Evolutionary conservation across 2,329 filamentous ascomycete species (phyloP).

Genomic region (Sclerotinia glacialis): DNA sequence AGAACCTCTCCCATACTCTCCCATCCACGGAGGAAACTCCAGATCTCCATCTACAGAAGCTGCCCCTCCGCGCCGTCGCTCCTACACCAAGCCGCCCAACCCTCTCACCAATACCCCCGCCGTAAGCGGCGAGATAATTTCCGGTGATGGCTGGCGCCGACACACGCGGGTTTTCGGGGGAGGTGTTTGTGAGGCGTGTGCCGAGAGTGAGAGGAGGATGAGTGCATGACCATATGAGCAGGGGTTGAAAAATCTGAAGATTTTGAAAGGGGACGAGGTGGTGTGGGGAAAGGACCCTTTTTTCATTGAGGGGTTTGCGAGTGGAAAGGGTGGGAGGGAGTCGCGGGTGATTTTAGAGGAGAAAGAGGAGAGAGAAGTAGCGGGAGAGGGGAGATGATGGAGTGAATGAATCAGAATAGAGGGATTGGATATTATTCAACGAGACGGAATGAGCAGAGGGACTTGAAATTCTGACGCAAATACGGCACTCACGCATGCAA

Average conservation of each 20-base stretch:
- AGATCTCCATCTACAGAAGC: neutral
- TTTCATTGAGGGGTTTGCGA: neutral
- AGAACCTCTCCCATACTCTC: neutral
- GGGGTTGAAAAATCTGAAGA: neutral
- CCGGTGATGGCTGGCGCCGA: conserved; percentile 34
- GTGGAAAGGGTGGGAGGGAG: neutral
- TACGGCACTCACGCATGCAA: neutral
- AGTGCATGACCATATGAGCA: conserved; percentile 26
- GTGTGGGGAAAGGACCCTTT: neutral
- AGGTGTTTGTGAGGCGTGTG: conserved; percentile 36
- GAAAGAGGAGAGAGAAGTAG: neutral
- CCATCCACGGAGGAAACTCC: neutral
- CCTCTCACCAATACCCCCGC: conserved; percentile 16
- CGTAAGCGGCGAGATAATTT: conserved; percentile 32
- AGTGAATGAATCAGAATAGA: neutral
- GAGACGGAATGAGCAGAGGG: neutral
- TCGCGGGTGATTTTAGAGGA: neutral
- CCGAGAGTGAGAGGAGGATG: conserved; percentile 34
- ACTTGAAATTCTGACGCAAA: neutral
- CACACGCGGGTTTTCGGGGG: conserved; percentile 39
- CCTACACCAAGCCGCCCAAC: conserved; percentile 26
- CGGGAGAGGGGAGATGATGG: neutral
- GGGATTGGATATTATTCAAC: neutral
- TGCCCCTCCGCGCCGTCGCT: conserved; percentile 22
- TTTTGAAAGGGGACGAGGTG: neutral